Evolutionary conservation across 2,329 filamentous ascomycete species (phyloP).

Genomic region (Dactylellina cionopaga): DNA sequence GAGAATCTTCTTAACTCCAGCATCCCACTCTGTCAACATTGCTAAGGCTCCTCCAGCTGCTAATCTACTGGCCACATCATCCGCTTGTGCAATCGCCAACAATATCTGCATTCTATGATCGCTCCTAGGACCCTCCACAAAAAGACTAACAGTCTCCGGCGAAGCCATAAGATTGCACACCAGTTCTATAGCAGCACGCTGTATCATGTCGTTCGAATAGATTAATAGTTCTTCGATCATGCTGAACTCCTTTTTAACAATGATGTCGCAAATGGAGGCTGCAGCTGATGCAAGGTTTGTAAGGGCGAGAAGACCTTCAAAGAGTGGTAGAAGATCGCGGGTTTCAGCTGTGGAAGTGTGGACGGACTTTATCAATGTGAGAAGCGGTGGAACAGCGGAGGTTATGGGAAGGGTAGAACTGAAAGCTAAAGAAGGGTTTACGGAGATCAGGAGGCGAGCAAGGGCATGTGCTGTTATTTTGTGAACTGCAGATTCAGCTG

Average conservation of each 20-base stretch:
- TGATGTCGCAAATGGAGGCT: conserved; percentile 68
- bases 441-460: conserved; percentile 85
- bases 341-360: conserved; percentile 71
- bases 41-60: conserved; percentile 90
- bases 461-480: conserved; percentile 80
- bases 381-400: conserved; percentile 83
- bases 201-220: conserved; percentile 77
- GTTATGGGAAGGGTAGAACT: conserved; percentile 77
- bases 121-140: conserved; percentile 68
- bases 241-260: conserved; percentile 78
- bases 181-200: conserved; percentile 85
- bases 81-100: conserved; percentile 85
- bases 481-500: conserved; percentile 59
- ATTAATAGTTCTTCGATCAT: conserved; percentile 85
- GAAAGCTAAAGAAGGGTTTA: conserved; percentile 85
- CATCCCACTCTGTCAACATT: conserved; percentile 80
- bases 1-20: conserved; percentile 76
- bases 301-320: conserved; percentile 88
- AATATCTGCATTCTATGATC: conserved; percentile 80
- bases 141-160: conserved; percentile 73
- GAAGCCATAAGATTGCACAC: conserved; percentile 87
- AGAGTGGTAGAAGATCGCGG: conserved; percentile 84
- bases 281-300: conserved; percentile 84
- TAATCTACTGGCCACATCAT: conserved; percentile 79
- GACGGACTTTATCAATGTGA: conserved; percentile 71